Percentiles rank a stretch among this genome's conserved stretches.
Conservation (phyloP, 306 rosid genomes). For the Senna siamea region DNA sequence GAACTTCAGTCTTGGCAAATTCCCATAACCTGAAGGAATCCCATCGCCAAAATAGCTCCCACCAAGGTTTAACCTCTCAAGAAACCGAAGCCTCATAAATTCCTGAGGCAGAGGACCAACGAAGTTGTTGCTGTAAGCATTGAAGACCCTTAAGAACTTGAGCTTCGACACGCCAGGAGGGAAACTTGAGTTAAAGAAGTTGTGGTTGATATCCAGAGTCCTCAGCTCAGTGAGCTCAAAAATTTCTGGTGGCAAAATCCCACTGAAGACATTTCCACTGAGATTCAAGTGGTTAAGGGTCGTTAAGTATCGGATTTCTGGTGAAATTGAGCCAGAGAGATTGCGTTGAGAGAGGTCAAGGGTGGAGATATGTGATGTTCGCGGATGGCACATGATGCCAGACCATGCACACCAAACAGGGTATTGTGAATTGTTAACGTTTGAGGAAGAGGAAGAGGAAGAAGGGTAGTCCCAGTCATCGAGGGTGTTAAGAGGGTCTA, state of each 20-base stretch:
- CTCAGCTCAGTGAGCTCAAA: constrained; percentile 65
- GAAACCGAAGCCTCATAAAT: constrained; percentile 53
- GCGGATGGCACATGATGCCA: constrained; percentile 75
- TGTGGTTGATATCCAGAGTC: constrained; percentile 72
- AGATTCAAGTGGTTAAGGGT: constrained; percentile 67
- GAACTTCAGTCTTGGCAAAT: constrained; percentile 55
- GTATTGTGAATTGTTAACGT: constrained; percentile 30
- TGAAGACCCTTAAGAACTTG: constrained; percentile 66
- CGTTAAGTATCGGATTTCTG: constrained; percentile 59
- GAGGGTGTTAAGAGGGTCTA: constrained; percentile 69
- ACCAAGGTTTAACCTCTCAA: constrained; percentile 80
- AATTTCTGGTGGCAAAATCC: constrained; percentile 60
- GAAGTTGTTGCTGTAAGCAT: constrained; percentile 87
- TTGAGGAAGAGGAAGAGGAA: constrained; percentile 38
- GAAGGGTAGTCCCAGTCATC: constrained; percentile 68
- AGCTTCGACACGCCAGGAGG: constrained; percentile 87
- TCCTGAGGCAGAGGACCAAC: constrained; percentile 71
- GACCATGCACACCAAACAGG: constrained; percentile 91
- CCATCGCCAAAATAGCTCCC: constrained; percentile 83
- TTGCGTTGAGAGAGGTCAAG: constrained; percentile 81
- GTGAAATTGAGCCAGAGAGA: constrained; percentile 77
- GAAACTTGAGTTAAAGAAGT: constrained; percentile 72
- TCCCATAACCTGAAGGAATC: constrained; percentile 70
- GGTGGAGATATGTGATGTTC: constrained; percentile 53
- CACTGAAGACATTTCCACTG: constrained; percentile 68